Evolutionary conservation across 192 early-diverging fungal species (phyloP), one percentile per base, ranked within the genome.

Genomic region (Borealophlyctis nickersoniae): DNA sequence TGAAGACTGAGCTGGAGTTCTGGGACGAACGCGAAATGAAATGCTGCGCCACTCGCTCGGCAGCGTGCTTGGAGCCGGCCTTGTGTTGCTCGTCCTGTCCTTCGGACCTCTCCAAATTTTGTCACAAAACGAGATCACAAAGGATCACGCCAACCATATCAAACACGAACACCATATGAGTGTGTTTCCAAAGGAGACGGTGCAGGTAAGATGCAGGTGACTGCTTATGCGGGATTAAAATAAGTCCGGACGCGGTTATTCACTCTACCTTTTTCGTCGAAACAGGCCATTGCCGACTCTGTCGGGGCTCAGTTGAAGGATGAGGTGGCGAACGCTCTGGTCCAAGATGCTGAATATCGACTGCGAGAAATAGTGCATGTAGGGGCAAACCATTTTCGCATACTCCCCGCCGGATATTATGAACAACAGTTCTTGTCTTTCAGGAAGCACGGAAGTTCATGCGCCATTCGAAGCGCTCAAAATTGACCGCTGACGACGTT

Each of bases 391-490:
- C 39, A n/a, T n/a, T n/a, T n/a, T n/a, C n/a, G n/a, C n/a, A n/a
- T n/a, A n/a, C n/a, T n/a, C n/a, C n/a, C n/a, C n/a, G n/a, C n/a
- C n/a, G n/a, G n/a, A n/a, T n/a, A n/a, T n/a, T n/a, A n/a, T n/a
- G n/a, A n/a, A 4, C 55, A 69, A 29, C 2, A 11, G 53, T 11
- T 34, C 32, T 57, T 7, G 16, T 19, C 0, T 52, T 60, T 9
- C 73, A 92, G 84, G 95, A 98, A 70, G 92, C 94, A 0, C 80
- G 76, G 64, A 98, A 98, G 79, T 97, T 97, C 70, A 98, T 98
- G 97, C 86, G 89, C 33, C 97, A 96, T 62, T 88, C 91, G 4
- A 89, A 91, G 68, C 81, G 96, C 52, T 83, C 88, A 30, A 89
- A 86, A 66, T 71, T 99, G 32, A 80, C 77, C 0, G 82, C 92